Evolutionary conservation across 192 early-diverging fungal species (phyloP).

Genomic region (Gigaspora rosea): DNA sequence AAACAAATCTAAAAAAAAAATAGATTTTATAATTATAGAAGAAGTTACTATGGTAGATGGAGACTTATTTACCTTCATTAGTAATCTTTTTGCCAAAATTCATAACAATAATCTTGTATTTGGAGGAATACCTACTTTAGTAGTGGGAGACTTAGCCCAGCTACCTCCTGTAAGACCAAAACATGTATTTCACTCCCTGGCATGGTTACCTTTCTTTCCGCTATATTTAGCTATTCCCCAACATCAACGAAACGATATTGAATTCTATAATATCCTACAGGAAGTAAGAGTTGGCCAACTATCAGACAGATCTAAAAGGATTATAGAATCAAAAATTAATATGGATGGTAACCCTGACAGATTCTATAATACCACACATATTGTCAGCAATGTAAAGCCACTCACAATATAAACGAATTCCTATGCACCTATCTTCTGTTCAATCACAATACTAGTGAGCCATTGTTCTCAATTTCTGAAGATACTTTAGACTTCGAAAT

Average conservation of each 20-base stretch:
- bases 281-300: background rate
- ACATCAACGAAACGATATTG: background rate
- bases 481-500: background rate
- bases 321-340: background rate
- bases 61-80: background rate
- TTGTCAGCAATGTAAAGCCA: background rate
- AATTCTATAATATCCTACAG: background rate
- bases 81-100: too few species aligned
- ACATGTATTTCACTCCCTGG: background rate
- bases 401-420: background rate
- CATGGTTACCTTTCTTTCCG: constrained; percentile 17
- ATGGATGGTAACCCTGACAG: background rate
- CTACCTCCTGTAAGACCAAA: constrained; percentile 9
- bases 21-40: constrained; percentile 1
- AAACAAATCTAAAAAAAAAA: background rate
- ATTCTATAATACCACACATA: background rate
- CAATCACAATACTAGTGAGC: background rate
- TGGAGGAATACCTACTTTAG: constrained; percentile 5
- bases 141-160: constrained; percentile 1
- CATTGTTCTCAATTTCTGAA: too few species aligned
- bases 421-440: background rate
- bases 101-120: too few species aligned
- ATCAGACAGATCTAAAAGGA: background rate
- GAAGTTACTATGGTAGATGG: constrained; percentile 14
- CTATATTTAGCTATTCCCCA: background rate